Conservation (phyloP, 129 eudicot genomes). For the Solidago caesia region DNA sequence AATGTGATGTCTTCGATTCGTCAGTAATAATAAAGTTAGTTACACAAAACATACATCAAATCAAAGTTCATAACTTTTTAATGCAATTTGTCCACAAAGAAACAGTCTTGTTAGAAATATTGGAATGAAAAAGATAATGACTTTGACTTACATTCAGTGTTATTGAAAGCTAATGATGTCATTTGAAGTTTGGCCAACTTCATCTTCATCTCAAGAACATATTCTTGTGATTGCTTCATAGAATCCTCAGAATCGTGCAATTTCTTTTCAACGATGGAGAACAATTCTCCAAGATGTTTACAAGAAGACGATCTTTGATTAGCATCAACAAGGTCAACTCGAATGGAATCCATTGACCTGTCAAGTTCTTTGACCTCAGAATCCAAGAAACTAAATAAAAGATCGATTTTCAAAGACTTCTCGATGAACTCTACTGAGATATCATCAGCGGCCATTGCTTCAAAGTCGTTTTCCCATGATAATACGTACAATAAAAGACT, state of each 20-base stretch:
- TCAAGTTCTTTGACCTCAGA: conserved; percentile 72
- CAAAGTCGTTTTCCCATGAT: conserved; percentile 57
- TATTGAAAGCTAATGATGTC: conserved; percentile 55
- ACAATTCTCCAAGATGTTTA: conserved; percentile 46
- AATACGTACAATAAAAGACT: conserved; percentile 50
- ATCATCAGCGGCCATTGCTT: conserved; percentile 47
- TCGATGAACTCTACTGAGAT: conserved; percentile 59
- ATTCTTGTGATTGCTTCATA: conserved; percentile 69
- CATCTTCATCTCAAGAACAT: conserved; percentile 68
- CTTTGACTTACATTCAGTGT: conserved; percentile 56
- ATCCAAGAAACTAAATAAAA: conserved; percentile 53
- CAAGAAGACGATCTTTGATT: conserved; percentile 43
- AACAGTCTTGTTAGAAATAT: neutral
- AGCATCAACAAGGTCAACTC: conserved; percentile 45
- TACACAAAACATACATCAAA: neutral
- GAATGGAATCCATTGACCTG: conserved; percentile 49
- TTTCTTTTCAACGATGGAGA: conserved; percentile 41
- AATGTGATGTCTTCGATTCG: conserved; percentile 4
- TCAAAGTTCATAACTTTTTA: neutral
- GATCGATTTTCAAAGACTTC: conserved; percentile 64
- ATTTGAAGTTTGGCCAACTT: conserved; percentile 74
- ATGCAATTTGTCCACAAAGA: too few relatives aligned
- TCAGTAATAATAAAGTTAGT: neutral
- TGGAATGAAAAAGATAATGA: neutral
- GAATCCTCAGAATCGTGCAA: conserved; percentile 64